Conservation (phyloP, 495 filamentous ascomycete genomes). For the Xanthoparmelia taractica region DNA sequence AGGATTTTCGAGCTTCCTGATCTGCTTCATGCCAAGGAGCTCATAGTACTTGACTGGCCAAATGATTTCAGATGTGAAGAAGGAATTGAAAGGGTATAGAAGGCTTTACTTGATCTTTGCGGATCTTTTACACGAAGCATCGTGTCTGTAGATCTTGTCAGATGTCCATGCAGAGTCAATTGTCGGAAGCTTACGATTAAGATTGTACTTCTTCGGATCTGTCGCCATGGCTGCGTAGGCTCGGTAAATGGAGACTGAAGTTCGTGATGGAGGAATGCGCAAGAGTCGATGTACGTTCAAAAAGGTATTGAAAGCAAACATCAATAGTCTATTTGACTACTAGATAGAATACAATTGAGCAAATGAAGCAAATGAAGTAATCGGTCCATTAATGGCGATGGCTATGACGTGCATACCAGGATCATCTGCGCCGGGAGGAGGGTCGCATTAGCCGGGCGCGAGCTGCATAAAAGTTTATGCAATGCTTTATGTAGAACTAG, state of each 20-base stretch:
- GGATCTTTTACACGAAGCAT: constrained; percentile 97
- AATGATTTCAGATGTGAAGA: constrained; percentile 1
- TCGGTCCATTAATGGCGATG: neutral
- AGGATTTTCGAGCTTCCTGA: constrained; percentile 64
- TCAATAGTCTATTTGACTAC: neutral
- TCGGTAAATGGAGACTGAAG: neutral
- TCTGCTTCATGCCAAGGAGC: constrained; percentile 78
- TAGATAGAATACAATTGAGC: neutral
- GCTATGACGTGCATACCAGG: neutral
- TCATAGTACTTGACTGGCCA: constrained; percentile 79
- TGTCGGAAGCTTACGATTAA: constrained; percentile 55
- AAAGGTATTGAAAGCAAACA: constrained; percentile 1
- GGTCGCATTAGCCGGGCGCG: too few species aligned
- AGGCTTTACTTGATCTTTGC: constrained; percentile 55
- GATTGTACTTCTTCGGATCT: constrained; percentile 73
- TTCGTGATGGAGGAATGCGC: neutral
- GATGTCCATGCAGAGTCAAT: constrained; percentile 12
- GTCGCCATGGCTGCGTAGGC: constrained; percentile 55
- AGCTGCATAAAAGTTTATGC: too few species aligned
- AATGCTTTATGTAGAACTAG: too few species aligned
- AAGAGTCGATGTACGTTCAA: neutral
- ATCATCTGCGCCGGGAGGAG: neutral
- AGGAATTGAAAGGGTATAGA: neutral
- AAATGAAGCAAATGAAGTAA: neutral
- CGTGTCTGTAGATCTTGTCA: constrained; percentile 29